phyloP scores from a whole-genome alignment of 441 rosid species.

The Francoa sonchifolia region DNA sequence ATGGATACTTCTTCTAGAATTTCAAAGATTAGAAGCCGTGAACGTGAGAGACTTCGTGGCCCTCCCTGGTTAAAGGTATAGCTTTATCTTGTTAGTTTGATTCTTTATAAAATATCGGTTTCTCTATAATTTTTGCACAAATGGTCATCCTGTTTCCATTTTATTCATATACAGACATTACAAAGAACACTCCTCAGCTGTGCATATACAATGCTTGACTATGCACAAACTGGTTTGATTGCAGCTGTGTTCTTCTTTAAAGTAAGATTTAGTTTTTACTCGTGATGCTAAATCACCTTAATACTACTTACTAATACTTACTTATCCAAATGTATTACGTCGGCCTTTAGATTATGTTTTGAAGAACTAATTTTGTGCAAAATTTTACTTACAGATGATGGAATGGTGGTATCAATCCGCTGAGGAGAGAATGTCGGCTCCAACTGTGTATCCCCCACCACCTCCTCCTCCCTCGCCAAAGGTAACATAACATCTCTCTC shows the following conservation, averaged over 20 bases:
- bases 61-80: constrained; percentile 93
- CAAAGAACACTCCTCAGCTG: constrained; percentile 83
- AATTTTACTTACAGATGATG: constrained; percentile 67
- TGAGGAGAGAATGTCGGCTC: constrained; percentile 97
- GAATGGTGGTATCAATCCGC: constrained; percentile 99
- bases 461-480: constrained; percentile 95
- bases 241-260: constrained; percentile 93
- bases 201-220: constrained; percentile 71
- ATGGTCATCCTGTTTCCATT: too few species aligned
- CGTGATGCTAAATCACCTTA: constrained; percentile 1
- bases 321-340: too few species aligned
- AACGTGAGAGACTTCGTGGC: constrained; percentile 89
- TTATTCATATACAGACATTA: constrained; percentile 51
- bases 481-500: constrained; percentile 29
- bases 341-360: too few species aligned
- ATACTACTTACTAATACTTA: too few species aligned
- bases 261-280: constrained; percentile 33
- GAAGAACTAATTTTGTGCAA: too few species aligned
- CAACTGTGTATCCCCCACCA: constrained; percentile 93
- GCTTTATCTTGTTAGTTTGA: constrained; percentile 1
- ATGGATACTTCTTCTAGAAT: constrained; percentile 96
- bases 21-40: constrained; percentile 79
- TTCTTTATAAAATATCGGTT: background rate
- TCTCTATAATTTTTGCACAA: background rate
- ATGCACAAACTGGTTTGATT: constrained; percentile 93